Evolutionary conservation across 371 early-diverging fungal genomes (phyloP), one percentile per base, ranked within the genome.

Genomic region (Mucor ambiguus): DNA sequence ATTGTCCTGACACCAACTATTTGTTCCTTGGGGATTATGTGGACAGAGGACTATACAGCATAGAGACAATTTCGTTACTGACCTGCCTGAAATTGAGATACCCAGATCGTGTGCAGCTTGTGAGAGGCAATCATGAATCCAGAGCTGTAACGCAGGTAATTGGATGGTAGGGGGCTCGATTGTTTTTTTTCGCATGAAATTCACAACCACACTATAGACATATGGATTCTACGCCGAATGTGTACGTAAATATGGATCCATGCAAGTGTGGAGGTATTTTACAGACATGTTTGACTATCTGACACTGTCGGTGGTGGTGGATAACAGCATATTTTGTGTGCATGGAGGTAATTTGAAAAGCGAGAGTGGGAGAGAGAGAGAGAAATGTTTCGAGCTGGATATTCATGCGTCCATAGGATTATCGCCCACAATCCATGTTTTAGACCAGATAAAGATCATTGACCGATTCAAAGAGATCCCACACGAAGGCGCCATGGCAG

Each of bases 191-290:
- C 33, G 30, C 32, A 33, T 56, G 26, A 56, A 56, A 20, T 32
- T 33, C 4, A 56, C 11, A n/a, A 10, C n/a, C 22, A 20, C 18
- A 24, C 16, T 0, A 28, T 70, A 93, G 88, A 94, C 95, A 0
- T 99, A 99, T 78, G 99, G 99, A 52, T 98, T 98, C 75, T 98
- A 96, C 77, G 91, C 94, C n/a, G 99, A 98, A 77, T 96, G 96
- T 77, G 82, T 91, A 69, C 82, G 94, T 30, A 98, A 98, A 77
- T 97, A 96, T 69, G 94, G 93, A 4, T 88, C 87, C 20, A 77
- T 89, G 1, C 82, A 88, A 46, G 96, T 96, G 20, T 99, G 99
- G 99, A 87, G 88, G 38, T 89, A 92, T 58, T 97, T 97, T 79
- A 95, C 95, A 32, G 96, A 96, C 71, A 84, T 97, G 76, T 99